Conservation (phyloP, 2,329 filamentous ascomycete genomes). For the Stemphylium vesicarium region DNA sequence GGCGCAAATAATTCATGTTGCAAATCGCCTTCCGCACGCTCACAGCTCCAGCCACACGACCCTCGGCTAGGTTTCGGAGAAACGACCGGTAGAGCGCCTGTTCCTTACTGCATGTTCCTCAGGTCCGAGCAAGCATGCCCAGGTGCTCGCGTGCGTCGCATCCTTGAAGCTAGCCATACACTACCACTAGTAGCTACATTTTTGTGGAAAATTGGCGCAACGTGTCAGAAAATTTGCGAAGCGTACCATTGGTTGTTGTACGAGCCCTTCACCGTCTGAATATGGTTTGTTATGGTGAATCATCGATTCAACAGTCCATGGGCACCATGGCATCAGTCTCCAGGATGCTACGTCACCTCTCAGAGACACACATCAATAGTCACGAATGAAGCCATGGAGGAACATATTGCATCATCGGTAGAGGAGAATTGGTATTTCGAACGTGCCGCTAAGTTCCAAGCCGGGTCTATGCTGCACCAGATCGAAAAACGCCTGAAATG, state of each 20-base stretch:
- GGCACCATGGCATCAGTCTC: background rate
- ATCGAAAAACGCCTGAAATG: constrained; percentile 41
- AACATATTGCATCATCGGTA: constrained; percentile 2
- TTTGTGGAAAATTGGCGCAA: constrained; percentile 18
- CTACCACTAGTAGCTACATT: constrained; percentile 5
- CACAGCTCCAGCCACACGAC: constrained; percentile 30
- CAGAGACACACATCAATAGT: background rate
- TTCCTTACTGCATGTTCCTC: constrained; percentile 26
- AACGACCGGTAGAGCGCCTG: constrained; percentile 18
- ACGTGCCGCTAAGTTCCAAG: constrained; percentile 44
- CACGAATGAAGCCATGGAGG: background rate
- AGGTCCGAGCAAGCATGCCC: constrained; percentile 22
- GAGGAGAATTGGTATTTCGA: constrained; percentile 48
- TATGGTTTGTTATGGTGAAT: background rate
- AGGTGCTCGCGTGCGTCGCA: constrained; percentile 29
- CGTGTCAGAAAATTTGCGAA: constrained; percentile 33
- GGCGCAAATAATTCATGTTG: background rate
- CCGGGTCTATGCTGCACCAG: constrained; percentile 43
- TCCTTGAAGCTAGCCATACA: constrained; percentile 8
- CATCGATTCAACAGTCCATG: background rate
- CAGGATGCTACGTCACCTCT: background rate
- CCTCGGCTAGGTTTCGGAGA: constrained; percentile 24
- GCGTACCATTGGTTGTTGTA: constrained; percentile 15
- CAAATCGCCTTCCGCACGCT: constrained; percentile 14
- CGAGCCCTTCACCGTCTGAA: background rate